phyloP scores from a whole-genome alignment of 106 monocot genomes.

The Narthecium ossifragum region DNA sequence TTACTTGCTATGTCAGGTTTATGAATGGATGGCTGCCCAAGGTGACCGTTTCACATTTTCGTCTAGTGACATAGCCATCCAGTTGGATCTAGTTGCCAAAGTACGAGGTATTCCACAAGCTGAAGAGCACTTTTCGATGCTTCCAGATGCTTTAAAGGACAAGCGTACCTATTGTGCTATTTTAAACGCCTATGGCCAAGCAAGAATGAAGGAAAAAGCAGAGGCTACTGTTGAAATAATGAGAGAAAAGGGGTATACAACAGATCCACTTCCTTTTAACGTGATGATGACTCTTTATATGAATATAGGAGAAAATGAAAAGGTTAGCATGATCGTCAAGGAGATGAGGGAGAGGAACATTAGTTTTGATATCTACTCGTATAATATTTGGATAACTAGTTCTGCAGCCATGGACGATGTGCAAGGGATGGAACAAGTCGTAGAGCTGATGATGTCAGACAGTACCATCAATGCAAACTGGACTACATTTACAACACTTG shows the following conservation, averaged over 20 bases:
- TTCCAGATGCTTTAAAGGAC: conserved; percentile 61
- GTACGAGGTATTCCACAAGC: conserved; percentile 51
- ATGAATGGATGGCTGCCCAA: conserved; percentile 70
- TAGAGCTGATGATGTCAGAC: conserved; percentile 50
- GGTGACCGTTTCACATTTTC: conserved; percentile 51
- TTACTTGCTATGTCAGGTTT: conserved; percentile 38
- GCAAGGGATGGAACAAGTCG: conserved; percentile 69
- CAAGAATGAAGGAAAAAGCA: conserved; percentile 65
- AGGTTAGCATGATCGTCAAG: conserved; percentile 34
- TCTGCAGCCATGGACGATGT: conserved; percentile 52
- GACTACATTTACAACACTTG: conserved; percentile 84
- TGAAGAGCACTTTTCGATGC: conserved; percentile 62
- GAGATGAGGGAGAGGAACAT: conserved; percentile 75
- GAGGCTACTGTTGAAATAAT: conserved; percentile 55
- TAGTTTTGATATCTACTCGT: conserved; percentile 56
- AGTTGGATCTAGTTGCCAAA: conserved; percentile 84
- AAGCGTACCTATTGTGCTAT: conserved; percentile 81
- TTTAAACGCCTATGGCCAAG: conserved; percentile 71
- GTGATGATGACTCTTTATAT: conserved; percentile 98
- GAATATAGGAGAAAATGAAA: conserved; percentile 62
- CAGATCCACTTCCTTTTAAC: conserved; percentile 69
- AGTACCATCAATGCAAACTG: conserved; percentile 57
- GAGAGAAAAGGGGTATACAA: conserved; percentile 45
- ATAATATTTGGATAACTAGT: conserved; percentile 89
- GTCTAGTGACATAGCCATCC: conserved; percentile 81